phyloP scores from a whole-genome alignment of 176 grass and related monocot genomes.

The Raddia distichophylla region DNA sequence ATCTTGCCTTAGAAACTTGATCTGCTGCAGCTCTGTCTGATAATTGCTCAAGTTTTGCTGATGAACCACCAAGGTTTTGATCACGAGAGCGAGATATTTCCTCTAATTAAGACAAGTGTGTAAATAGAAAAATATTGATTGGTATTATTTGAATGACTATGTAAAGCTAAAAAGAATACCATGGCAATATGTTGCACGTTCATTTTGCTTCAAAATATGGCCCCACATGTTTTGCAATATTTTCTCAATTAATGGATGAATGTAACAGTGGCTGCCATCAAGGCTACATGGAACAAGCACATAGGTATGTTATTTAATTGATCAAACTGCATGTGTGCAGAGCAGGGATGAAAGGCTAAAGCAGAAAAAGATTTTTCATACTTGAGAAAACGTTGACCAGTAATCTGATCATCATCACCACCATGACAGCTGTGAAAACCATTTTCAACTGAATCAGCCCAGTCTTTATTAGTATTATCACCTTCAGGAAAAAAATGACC shows the following conservation, averaged over 20 bases:
- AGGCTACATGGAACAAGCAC: slow-evolving; percentile 48
- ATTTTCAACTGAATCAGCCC: slow-evolving; percentile 53
- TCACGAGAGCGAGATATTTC: slow-evolving; percentile 7
- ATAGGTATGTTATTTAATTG: not conserved
- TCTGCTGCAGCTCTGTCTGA: slow-evolving; percentile 47
- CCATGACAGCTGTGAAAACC: slow-evolving; percentile 30
- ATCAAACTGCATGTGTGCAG: slow-evolving; percentile 16
- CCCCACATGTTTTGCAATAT: slow-evolving; percentile 52
- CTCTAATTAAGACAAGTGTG: slow-evolving; percentile 27
- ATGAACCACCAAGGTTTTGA: slow-evolving; percentile 14
- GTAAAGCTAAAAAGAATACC: slow-evolving; percentile 50
- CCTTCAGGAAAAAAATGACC: slow-evolving; percentile 39
- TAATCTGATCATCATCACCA: slow-evolving; percentile 25
- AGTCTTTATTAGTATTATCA: slow-evolving; percentile 41
- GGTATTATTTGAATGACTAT: not conserved
- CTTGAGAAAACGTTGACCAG: slow-evolving; percentile 41
- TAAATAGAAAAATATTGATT: slow-evolving; percentile 18
- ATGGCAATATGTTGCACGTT: slow-evolving; percentile 34
- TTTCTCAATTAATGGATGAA: slow-evolving; percentile 69
- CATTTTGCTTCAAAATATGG: slow-evolving; percentile 45
- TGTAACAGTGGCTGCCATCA: slow-evolving; percentile 54
- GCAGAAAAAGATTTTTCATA: slow-evolving; percentile 40
- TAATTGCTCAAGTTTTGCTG: slow-evolving; percentile 28
- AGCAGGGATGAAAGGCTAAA: not conserved
- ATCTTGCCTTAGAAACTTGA: slow-evolving; percentile 59